These are phyloP conservation scores for Diutina siamensis DNA, from an alignment of 1,139 yeast species.

Conservation along the genomic window DNA sequence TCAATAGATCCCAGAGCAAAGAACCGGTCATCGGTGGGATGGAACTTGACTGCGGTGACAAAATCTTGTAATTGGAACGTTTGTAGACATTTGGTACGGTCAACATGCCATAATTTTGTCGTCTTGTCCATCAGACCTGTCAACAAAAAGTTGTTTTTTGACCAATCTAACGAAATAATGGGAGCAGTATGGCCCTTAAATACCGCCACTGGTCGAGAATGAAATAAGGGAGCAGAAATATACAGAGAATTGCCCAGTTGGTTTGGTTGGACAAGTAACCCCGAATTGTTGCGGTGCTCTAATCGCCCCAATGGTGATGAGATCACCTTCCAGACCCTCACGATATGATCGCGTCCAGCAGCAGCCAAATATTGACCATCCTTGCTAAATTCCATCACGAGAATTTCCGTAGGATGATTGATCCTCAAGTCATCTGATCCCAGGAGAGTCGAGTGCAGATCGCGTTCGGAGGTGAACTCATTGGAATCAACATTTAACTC, in stretches of 20 bases:
- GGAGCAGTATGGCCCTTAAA: slow-evolving; percentile 63
- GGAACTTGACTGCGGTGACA: slow-evolving; percentile 74
- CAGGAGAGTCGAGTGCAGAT: slow-evolving; percentile 8
- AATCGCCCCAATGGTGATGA: slow-evolving; percentile 54
- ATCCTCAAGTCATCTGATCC: slow-evolving; percentile 6
- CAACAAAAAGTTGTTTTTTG: slow-evolving; percentile 69
- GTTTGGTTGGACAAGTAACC: slow-evolving; percentile 6
- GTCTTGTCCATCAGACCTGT: slow-evolving; percentile 84
- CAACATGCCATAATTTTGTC: slow-evolving; percentile 77
- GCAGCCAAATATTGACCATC: slow-evolving; percentile 81
- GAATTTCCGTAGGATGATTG: slow-evolving; percentile 35
- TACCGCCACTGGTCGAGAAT: slow-evolving; percentile 49
- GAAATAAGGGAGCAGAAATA: slow-evolving; percentile 69
- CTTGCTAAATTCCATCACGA: slow-evolving; percentile 59
- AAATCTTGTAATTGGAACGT: slow-evolving; percentile 67
- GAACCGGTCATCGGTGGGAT: slow-evolving; percentile 80
- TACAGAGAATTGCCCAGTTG: slow-evolving; percentile 10
- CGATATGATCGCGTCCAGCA: slow-evolving; percentile 63
- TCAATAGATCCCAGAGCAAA: slow-evolving; percentile 79
- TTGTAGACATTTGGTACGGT: slow-evolving; percentile 49
- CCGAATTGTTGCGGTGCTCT: slow-evolving; percentile 21
- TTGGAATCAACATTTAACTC: slow-evolving; percentile 28
- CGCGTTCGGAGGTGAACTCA: slow-evolving; percentile 7
- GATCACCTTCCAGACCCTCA: slow-evolving; percentile 73
- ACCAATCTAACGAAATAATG: slow-evolving; percentile 74